A percentile compares a stretch with the other conserved stretches of the same genome.
These are phyloP conservation scores for Galeopsis tetrahit DNA, from an alignment of 257 asterid genomes.

Conservation along the genomic window DNA sequence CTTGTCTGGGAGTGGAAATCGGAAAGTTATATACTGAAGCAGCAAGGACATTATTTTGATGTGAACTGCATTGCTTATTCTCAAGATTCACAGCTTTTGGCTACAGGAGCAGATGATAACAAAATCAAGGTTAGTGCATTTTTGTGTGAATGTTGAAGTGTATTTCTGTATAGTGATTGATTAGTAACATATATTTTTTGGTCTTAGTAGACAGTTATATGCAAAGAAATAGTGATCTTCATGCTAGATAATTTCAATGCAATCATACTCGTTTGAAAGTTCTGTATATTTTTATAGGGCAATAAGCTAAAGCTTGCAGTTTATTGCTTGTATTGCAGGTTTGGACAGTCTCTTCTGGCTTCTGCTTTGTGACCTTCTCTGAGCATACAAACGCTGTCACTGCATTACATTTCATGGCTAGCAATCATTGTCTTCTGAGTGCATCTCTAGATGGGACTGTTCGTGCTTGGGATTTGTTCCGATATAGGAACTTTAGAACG, in stretches of 20 bases:
- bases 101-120: constrained; percentile 98
- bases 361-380: constrained; percentile 88
- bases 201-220: not conserved
- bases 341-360: constrained; percentile 94
- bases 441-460: constrained; percentile 99
- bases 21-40: constrained; percentile 91
- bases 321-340: constrained; percentile 62
- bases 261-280: not conserved
- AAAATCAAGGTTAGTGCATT: constrained; percentile 74
- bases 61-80: constrained; percentile 92
- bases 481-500: constrained; percentile 94
- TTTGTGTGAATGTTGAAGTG: constrained; percentile 13
- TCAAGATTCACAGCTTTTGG: constrained; percentile 93
- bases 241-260: constrained; percentile 15
- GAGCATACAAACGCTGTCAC: constrained; percentile 96
- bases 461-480: constrained; percentile 95
- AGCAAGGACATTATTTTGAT: constrained; percentile 99
- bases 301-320: constrained; percentile 22
- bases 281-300: not conserved
- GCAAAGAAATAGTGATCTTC: not conserved
- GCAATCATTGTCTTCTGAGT: constrained; percentile 86
- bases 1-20: constrained; percentile 99
- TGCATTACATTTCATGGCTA: constrained; percentile 90
- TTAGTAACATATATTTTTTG: not conserved
- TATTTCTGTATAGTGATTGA: not conserved